These are phyloP conservation scores for Phylloporus arenicola DNA, from an alignment of 768 basidiomycete species.

Conservation along the genomic window DNA sequence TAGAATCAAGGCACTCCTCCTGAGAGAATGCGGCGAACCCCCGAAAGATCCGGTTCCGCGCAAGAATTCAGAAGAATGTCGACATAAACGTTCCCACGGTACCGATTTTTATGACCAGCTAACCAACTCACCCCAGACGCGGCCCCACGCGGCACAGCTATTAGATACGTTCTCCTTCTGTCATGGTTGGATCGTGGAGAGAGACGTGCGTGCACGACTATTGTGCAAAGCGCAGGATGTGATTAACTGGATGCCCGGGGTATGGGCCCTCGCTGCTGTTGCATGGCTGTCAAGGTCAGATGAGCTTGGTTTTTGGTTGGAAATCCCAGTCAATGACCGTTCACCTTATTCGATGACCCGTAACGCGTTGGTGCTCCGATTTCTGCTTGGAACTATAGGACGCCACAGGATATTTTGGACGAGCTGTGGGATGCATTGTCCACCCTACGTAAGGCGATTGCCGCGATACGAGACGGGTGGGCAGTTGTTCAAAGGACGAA, in stretches of 20 bases:
- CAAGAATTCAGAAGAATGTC: neutral
- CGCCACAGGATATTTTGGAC: slow-evolving; percentile 45
- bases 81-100: neutral
- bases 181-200: slow-evolving; percentile 12
- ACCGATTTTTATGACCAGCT: slow-evolving; percentile 48
- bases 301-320: neutral
- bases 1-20: slow-evolving; percentile 37
- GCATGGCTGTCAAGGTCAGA: slow-evolving; percentile 57
- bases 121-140: slow-evolving; percentile 47
- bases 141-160: slow-evolving; percentile 60
- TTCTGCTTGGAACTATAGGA: slow-evolving; percentile 49
- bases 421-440: slow-evolving; percentile 57
- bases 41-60: slow-evolving; percentile 1
- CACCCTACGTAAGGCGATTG: slow-evolving; percentile 40
- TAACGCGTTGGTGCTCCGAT: too few species aligned
- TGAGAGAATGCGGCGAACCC: slow-evolving; percentile 34
- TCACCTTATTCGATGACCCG: slow-evolving; percentile 41
- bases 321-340: neutral
- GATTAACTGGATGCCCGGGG: slow-evolving; percentile 26
- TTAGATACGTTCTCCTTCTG: slow-evolving; percentile 52
- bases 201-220: neutral
- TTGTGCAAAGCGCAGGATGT: neutral
- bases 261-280: slow-evolving; percentile 56
- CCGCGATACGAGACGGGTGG: slow-evolving; percentile 39
- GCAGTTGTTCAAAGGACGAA: slow-evolving; percentile 36